These are phyloP conservation scores for Huntiella savannae DNA, from an alignment of 2,329 filamentous ascomycete genomes.

Conservation along the genomic window DNA sequence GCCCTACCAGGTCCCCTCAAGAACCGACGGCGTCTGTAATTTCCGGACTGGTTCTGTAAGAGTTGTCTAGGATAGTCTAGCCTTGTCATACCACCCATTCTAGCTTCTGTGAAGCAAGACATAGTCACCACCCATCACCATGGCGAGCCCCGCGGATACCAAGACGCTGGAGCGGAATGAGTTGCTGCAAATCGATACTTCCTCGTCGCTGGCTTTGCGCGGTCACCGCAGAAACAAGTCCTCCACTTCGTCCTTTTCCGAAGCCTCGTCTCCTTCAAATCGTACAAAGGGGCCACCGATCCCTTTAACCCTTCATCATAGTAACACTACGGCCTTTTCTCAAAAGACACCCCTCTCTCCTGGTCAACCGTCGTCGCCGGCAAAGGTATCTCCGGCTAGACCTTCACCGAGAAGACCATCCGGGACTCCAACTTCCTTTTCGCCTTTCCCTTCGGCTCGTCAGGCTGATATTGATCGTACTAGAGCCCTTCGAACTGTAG, in stretches of 20 bases:
- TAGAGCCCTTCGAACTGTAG: background rate
- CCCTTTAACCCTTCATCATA: slow-evolving; percentile 3
- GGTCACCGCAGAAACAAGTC: slow-evolving; percentile 2
- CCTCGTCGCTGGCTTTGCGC: slow-evolving; percentile 2
- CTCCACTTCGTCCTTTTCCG: slow-evolving; percentile 6
- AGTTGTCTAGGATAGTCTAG: too few relatives aligned
- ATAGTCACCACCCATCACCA: too few relatives aligned
- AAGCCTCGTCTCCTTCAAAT: background rate
- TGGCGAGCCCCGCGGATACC: background rate
- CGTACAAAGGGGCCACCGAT: slow-evolving; percentile 6
- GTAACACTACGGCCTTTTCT: background rate
- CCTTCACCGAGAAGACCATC: background rate
- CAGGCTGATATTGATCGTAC: background rate
- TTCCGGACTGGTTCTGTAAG: too few relatives aligned
- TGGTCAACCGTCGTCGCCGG: background rate
- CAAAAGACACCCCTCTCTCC: background rate
- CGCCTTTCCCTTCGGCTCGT: slow-evolving; percentile 1
- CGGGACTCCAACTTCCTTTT: slow-evolving; percentile 1
- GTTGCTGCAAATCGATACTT: background rate
- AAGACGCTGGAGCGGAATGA: background rate
- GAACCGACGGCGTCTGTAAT: too few relatives aligned
- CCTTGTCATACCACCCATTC: too few relatives aligned
- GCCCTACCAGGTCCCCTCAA: too few relatives aligned
- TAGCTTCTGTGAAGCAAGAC: too few relatives aligned
- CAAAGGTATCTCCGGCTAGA: background rate